These are phyloP conservation scores for Trametes versicolor DNA, from an alignment of 1,284 basidiomycete genomes.

Conservation along the genomic window DNA sequence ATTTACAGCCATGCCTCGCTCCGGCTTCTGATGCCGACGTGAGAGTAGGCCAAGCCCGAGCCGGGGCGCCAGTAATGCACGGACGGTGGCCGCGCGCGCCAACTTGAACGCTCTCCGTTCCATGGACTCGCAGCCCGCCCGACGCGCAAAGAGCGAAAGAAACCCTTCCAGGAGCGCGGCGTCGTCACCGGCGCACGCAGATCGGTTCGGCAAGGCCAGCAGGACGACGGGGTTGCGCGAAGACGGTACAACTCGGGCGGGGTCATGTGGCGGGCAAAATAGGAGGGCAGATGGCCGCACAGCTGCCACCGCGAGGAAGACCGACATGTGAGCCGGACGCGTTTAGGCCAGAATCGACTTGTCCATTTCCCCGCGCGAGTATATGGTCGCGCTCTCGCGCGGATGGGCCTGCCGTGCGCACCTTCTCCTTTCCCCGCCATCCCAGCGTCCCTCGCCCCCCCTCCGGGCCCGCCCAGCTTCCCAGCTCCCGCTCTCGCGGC, in stretches of 20 bases:
- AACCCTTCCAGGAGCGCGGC: neutral
- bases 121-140: neutral
- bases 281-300: constrained; percentile 20
- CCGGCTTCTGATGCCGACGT: constrained; percentile 10
- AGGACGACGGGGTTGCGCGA: neutral
- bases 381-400: constrained; percentile 17
- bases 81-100: neutral
- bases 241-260: constrained; percentile 6
- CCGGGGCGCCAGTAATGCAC: neutral
- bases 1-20: neutral
- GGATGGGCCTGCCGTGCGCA: neutral
- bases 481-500: constrained; percentile 8
- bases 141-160: neutral
- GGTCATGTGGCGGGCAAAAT: constrained; percentile 15
- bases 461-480: constrained; percentile 21
- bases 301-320: constrained; percentile 7
- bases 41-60: constrained; percentile 10
- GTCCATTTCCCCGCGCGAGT: constrained; percentile 14
- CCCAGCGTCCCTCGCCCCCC: constrained; percentile 10
- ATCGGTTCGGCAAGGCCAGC: neutral
- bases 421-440: constrained; percentile 11
- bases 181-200: neutral
- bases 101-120: neutral
- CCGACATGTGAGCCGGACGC: constrained; percentile 15
- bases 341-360: constrained; percentile 1